These are phyloP conservation scores for Circinella minor DNA, from an alignment of 371 early-diverging fungal species.

Conservation along the genomic window DNA sequence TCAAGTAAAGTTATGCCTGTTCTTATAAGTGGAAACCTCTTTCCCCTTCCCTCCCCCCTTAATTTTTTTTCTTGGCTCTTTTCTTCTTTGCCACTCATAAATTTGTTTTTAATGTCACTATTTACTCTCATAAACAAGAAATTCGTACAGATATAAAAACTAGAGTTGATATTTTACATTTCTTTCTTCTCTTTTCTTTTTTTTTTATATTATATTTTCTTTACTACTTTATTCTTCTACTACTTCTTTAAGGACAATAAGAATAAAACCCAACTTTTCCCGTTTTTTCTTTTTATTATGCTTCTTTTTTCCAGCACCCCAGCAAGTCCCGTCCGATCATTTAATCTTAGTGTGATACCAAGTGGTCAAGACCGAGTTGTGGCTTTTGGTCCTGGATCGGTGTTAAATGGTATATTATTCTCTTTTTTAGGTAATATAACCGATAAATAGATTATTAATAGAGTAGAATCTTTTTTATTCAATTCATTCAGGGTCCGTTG, in stretches of 20 bases:
- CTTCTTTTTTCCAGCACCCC: constrained; percentile 24
- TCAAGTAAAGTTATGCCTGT: no score
- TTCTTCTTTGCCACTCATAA: no score
- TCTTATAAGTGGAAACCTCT: no score
- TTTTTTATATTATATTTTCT: no score
- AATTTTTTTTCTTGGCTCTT: no score
- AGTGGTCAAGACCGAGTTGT: constrained; percentile 36
- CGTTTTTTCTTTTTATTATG: constrained; percentile 1
- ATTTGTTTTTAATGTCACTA: no score
- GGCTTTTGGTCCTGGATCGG: constrained; percentile 51
- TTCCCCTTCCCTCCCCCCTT: no score
- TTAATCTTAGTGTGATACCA: constrained; percentile 31
- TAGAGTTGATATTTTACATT: no score
- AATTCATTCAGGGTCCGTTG: constrained; percentile 34
- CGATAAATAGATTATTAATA: constrained; percentile 17
- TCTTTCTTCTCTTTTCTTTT: no score
- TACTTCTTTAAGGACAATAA: not conserved
- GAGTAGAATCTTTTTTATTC: not conserved
- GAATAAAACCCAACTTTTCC: not conserved
- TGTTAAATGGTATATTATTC: constrained; percentile 41
- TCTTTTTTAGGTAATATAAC: constrained; percentile 19
- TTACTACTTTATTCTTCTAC: not conserved
- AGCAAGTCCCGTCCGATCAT: constrained; percentile 29
- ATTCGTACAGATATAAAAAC: no score
- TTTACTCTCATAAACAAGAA: no score